These are phyloP conservation scores for Phytophthora lateralis DNA, from an alignment of 352 stramenopile genomes.

Conservation along the genomic window DNA sequence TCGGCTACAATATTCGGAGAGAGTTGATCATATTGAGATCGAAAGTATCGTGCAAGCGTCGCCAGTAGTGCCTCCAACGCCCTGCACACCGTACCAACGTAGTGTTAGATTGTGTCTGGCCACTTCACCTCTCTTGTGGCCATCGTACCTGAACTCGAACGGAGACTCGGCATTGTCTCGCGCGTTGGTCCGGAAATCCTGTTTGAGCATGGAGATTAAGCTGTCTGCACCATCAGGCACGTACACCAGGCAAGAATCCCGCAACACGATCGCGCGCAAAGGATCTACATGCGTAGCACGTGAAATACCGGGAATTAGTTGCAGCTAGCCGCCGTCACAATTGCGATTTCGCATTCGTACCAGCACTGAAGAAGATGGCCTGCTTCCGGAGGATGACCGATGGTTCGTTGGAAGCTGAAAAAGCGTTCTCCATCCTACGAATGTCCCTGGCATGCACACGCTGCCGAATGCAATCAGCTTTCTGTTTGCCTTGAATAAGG, in stretches of 20 bases:
- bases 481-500: constrained; percentile 3
- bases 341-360: constrained; percentile 22
- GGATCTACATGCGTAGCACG: constrained; percentile 37
- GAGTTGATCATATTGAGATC: constrained; percentile 44
- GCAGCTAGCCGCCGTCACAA: background rate
- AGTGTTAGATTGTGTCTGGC: background rate
- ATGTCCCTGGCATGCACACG: constrained; percentile 64
- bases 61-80: constrained; percentile 47
- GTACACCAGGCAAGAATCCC: constrained; percentile 50
- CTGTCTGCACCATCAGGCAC: constrained; percentile 51
- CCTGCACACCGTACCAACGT: constrained; percentile 7
- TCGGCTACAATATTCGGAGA: constrained; percentile 40
- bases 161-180: constrained; percentile 48
- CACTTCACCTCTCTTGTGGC: background rate
- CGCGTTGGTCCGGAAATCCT: constrained; percentile 49
- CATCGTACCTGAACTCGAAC: constrained; percentile 62
- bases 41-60: constrained; percentile 49
- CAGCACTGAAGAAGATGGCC: constrained; percentile 66
- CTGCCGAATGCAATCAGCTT: constrained; percentile 26
- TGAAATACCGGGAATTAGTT: background rate
- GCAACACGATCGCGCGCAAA: constrained; percentile 60
- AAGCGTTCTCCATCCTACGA: constrained; percentile 69
- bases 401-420: constrained; percentile 66
- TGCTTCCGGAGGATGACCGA: constrained; percentile 66
- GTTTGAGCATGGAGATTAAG: constrained; percentile 53